Base-by-base conservation (phyloP, 2,329 filamentous ascomycete genomes). In the Colletotrichum agaves region DNA sequence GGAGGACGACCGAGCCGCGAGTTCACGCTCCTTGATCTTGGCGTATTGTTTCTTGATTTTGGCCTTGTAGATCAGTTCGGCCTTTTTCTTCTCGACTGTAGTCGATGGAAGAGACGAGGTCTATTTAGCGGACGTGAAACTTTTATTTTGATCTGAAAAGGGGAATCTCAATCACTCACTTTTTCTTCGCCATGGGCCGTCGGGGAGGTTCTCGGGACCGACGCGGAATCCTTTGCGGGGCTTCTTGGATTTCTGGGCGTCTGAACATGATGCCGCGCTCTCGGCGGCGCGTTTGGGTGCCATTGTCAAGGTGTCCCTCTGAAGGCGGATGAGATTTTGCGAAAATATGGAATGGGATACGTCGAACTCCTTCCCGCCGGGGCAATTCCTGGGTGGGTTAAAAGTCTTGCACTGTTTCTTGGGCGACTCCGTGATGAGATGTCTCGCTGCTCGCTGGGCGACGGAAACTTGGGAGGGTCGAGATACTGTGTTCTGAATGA, bases 21-120 rank as follows among this genome's bases (percentile, higher is more conserved):
- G 78, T 76, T 88, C 84, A 52, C 83, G 81, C 44, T 89, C 89
- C 79, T 94, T 95, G 71, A 97, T 83, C 79, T 97, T 98, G 70
- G 91, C 92, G 77, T 97, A 98, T 46, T 92, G 88, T 79, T 97
- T 97, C 81, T 95, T 96, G 70, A 97, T 85, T 80, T 98, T 97
- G 69, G 94, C 94, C 78, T 96, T 97, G 78, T 94, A 89, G 74
- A 98, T 98, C 63, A 97, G 83, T 72, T 92, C 88, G 71, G 91
- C 87, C 80, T 98, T 98, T 75, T 97, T 96, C 79, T 95, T 95
- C 78, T 93, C 89, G 65, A 92, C 93, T 95, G 13, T 6, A 27
- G 27, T 5, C 27, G 27, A 27, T 27, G 27, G 27, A 6, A 27
- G n/a, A 27, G 27, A 27, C 6, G 31, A 27, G 17, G 6, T 8